These are phyloP conservation scores for Pelargonium citronellum DNA, from an alignment of 441 rosid species.

Conservation along the genomic window DNA sequence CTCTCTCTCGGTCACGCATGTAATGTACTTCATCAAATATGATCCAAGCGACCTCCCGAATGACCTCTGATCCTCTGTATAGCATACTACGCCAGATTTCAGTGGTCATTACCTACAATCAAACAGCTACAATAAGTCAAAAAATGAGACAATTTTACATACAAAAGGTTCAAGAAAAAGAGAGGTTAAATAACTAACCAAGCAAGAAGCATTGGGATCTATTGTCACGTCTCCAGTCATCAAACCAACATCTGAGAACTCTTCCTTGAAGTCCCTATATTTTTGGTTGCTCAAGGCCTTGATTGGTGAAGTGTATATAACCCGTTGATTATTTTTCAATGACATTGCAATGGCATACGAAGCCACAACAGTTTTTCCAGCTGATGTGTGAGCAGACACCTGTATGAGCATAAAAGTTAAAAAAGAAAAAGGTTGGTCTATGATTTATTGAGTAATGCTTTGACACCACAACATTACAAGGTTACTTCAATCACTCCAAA, in stretches of 20 bases:
- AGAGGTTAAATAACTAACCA: slow-evolving; percentile 38
- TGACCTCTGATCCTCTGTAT: slow-evolving; percentile 85
- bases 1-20: slow-evolving; percentile 98
- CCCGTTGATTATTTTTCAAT: slow-evolving; percentile 74
- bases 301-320: slow-evolving; percentile 90
- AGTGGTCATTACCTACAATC: slow-evolving; percentile 87
- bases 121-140: slow-evolving; percentile 19
- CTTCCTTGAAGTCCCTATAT: slow-evolving; percentile 92
- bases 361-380: slow-evolving; percentile 97
- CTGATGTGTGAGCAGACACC: slow-evolving; percentile 99
- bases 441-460: not conserved
- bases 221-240: slow-evolving; percentile 98
- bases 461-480: not conserved
- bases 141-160: slow-evolving; percentile 14
- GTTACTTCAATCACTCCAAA: not conserved
- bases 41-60: slow-evolving; percentile 96
- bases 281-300: slow-evolving; percentile 96
- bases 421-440: not conserved
- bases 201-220: slow-evolving; percentile 90
- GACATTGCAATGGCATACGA: slow-evolving; percentile 94
- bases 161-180: not conserved
- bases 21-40: slow-evolving; percentile 97
- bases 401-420: slow-evolving; percentile 19
- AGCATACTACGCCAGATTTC: slow-evolving; percentile 99
- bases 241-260: slow-evolving; percentile 95